Percentiles rank a stretch among this genome's conserved stretches.
phyloP scores from a whole-genome alignment of 495 filamentous ascomycete species.

The Penicillium angulare region DNA sequence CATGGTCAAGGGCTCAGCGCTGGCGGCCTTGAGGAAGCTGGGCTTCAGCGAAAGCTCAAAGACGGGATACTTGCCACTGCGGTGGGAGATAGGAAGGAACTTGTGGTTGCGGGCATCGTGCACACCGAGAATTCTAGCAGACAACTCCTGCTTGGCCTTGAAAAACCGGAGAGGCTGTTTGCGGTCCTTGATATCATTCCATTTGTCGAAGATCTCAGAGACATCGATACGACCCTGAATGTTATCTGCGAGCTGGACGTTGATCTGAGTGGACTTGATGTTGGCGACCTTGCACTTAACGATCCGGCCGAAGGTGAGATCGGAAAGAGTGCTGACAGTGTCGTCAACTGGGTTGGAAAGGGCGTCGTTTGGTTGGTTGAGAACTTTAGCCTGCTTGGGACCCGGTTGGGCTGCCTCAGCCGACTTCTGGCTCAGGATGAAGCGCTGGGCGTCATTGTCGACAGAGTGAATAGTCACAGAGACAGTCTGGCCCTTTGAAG shows the following conservation, averaged over 20 bases:
- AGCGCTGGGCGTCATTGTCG: slow-evolving; percentile 56
- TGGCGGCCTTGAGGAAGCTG: slow-evolving; percentile 54
- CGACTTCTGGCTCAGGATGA: slow-evolving; percentile 61
- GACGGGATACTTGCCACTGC: slow-evolving; percentile 69
- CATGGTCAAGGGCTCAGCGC: slow-evolving; percentile 61
- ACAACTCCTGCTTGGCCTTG: slow-evolving; percentile 64
- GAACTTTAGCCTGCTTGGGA: slow-evolving; percentile 30
- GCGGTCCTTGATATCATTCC: slow-evolving; percentile 78
- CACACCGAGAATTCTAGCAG: slow-evolving; percentile 77
- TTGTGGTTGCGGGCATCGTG: slow-evolving; percentile 88
- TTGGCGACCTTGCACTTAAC: slow-evolving; percentile 77
- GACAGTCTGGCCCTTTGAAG: slow-evolving; percentile 70
- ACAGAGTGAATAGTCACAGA: slow-evolving; percentile 65
- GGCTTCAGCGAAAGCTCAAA: slow-evolving; percentile 89
- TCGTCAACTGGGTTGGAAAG: slow-evolving; percentile 70
- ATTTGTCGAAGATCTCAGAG: slow-evolving; percentile 83
- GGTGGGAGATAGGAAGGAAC: slow-evolving; percentile 88
- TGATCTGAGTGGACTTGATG: slow-evolving; percentile 85
- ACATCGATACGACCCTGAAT: slow-evolving; percentile 88
- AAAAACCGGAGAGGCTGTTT: slow-evolving; percentile 76
- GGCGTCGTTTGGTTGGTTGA: slow-evolving; percentile 33
- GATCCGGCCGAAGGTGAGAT: slow-evolving; percentile 70
- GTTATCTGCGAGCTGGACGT: slow-evolving; percentile 85
- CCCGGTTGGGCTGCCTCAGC: slow-evolving; percentile 30
- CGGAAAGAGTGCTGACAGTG: slow-evolving; percentile 59